phyloP scores from a whole-genome alignment of 164 flowering plant genomes.

The Echeveria elegans region DNA sequence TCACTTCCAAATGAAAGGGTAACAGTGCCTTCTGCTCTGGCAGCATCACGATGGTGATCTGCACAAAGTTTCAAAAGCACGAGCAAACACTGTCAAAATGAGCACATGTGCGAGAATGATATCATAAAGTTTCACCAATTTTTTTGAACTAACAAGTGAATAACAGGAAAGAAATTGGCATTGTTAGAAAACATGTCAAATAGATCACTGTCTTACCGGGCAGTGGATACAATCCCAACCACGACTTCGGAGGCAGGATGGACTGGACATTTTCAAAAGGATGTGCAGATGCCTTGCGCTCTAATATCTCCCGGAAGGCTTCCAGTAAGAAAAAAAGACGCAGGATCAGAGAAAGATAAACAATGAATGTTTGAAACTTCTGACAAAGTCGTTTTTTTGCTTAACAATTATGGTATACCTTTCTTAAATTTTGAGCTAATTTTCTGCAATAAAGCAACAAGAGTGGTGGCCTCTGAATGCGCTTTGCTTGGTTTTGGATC shows the following conservation, averaged over 20 bases:
- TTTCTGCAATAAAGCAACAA: constrained; percentile 81
- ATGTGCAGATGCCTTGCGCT: constrained; percentile 79
- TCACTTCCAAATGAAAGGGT: constrained; percentile 91
- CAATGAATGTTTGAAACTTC: neutral
- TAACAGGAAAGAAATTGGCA: neutral
- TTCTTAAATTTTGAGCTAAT: constrained; percentile 86
- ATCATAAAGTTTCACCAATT: neutral
- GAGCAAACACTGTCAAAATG: neutral
- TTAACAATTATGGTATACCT: constrained; percentile 30
- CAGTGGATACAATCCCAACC: constrained; percentile 77
- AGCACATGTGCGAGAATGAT: neutral
- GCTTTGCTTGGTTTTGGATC: constrained; percentile 69
- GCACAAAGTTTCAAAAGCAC: constrained; percentile 3
- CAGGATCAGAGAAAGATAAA: neutral
- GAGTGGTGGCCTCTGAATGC: constrained; percentile 69
- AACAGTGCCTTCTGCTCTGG: constrained; percentile 89
- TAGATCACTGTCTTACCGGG: constrained; percentile 46
- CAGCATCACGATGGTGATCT: constrained; percentile 95
- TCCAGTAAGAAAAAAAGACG: constrained; percentile 12
- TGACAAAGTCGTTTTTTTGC: neutral
- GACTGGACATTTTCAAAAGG: constrained; percentile 98
- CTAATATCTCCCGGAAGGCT: constrained; percentile 92
- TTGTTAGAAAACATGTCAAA: neutral
- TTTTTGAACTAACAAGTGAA: neutral
- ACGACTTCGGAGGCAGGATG: constrained; percentile 76